A percentile compares a stretch with the other conserved stretches of the same genome.
Evolutionary conservation across 495 filamentous ascomycete species (phyloP).

Genomic region (Echria macrotheca): DNA sequence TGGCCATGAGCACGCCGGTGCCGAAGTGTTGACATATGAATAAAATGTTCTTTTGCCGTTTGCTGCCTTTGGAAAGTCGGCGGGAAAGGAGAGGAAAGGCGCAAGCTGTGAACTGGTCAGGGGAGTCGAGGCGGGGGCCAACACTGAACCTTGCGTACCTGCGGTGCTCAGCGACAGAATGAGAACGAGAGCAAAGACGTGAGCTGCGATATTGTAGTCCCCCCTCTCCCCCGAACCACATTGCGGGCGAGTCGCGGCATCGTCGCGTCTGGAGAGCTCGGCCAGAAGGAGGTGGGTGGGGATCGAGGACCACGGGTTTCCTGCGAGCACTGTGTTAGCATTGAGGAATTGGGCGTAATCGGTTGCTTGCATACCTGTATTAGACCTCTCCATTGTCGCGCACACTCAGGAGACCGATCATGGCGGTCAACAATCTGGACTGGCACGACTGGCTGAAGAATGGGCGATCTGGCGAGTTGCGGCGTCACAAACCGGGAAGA

Average conservation of each 20-base stretch:
- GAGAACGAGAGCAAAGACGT: conserved; percentile 73
- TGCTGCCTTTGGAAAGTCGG: conserved; percentile 38
- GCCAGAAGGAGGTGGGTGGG: conserved; percentile 46
- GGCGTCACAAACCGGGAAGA: too few species aligned
- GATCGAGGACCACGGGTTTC: conserved; percentile 40
- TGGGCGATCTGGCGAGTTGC: too few species aligned
- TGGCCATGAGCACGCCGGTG: conserved; percentile 79
- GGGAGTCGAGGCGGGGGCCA: neutral
- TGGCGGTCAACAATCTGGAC: too few species aligned
- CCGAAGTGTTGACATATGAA: conserved; percentile 81
- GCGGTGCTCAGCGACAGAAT: conserved; percentile 68
- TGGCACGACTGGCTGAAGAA: too few species aligned
- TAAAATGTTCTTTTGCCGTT: conserved; percentile 46
- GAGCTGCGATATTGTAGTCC: conserved; percentile 60
- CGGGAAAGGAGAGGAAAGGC: conserved; percentile 54
- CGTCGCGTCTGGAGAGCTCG: conserved; percentile 44
- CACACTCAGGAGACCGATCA: too few species aligned
- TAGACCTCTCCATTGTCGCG: too few species aligned
- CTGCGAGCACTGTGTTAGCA: conserved; percentile 15
- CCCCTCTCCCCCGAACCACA: conserved; percentile 60
- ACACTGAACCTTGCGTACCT: conserved; percentile 56
- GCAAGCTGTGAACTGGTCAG: conserved; percentile 41
- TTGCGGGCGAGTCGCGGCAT: conserved; percentile 38
- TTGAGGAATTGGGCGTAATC: neutral
- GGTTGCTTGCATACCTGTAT: too few species aligned